Evolutionary conservation across 148 eudicot genomes (phyloP).

Genomic region (Rhododendron williamsianum): DNA sequence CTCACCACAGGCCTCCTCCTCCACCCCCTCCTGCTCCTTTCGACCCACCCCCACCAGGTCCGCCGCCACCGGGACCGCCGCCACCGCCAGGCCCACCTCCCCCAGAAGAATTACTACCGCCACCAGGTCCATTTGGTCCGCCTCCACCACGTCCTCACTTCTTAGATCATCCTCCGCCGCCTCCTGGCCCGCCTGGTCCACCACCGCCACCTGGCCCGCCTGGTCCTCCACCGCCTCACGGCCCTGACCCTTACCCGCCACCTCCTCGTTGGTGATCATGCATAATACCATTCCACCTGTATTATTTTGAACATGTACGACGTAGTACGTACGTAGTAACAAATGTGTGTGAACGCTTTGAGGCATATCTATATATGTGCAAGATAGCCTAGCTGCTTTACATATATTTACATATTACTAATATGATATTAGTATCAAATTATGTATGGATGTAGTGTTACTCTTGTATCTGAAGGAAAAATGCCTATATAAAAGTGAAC

Average conservation of each 20-base stretch:
- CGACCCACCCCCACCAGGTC: slow-evolving; percentile 6
- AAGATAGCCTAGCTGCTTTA: too few species aligned
- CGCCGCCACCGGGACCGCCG: not conserved
- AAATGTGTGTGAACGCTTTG: not conserved
- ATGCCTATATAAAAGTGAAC: not conserved
- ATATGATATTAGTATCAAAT: too few species aligned
- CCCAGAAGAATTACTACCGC: not conserved
- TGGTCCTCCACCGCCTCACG: not conserved
- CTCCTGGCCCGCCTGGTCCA: slow-evolving; percentile 8
- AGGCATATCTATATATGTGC: not conserved
- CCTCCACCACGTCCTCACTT: slow-evolving; percentile 3
- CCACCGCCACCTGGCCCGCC: slow-evolving; percentile 16
- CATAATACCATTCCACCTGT: not conserved
- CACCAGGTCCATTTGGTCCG: not conserved
- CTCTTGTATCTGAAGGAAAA: not conserved
- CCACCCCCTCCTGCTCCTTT: slow-evolving; percentile 6
- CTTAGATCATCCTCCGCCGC: slow-evolving; percentile 5
- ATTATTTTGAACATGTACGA: not conserved
- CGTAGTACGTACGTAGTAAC: not conserved
- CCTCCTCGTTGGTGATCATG: not conserved
- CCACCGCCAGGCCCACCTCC: slow-evolving; percentile 14
- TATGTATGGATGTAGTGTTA: not conserved
- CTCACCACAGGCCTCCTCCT: slow-evolving; percentile 8
- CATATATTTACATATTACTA: too few species aligned
- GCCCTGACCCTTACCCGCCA: slow-evolving; percentile 6